Base-by-base conservation (phyloP, 331 rosid genomes). In the Acacia concinna region DNA sequence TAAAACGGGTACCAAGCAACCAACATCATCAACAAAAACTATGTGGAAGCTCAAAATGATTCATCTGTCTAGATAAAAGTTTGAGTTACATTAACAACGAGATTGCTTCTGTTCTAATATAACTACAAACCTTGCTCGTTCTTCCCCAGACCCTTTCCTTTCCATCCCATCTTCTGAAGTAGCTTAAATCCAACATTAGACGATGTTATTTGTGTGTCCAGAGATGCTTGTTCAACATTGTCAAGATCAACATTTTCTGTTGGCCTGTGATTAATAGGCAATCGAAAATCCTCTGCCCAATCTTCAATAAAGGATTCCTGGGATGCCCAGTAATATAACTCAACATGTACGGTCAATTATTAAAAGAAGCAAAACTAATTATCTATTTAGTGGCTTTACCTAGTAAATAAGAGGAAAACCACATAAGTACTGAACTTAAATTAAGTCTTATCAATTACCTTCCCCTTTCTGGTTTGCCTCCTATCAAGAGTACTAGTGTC, bases 111-210 rank as follows among this genome's bases (percentile, higher is more conserved):
- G 17, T 25, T 57, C 17, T 25, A 57, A 25, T 57, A 25, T 20
- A 59, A 11, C 35, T 11, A 59, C 66, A 59, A 27, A 91, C 99
- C 99, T 91, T 95, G 99, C 87, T 95, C 98, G 82, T 95, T 85
- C 86, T 95, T 93, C 85, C 98, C 99, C 14, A 95, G 96, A 71
- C 99, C 99, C 79, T 91, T 95, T 74, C 99, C 99, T 81, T 95
- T 95, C 99, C 99, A 95, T 34, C 99, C 99, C 98, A 95, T 95
- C 82, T 95, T 95, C 79, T 95, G 98, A 69, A 95, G 99, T 85
- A 95, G 99, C 92, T 90, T 89, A 87, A 89, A 95, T 27, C 99
- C 99, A 77, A 93, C 41, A 82, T 95, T 95, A 59, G 97, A 91
- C 9, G 99, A 93, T n/a, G 89, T 73, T 83, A 95, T 81, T 23